Evolutionary conservation across 2,329 filamentous ascomycete species (phyloP), one percentile per base, ranked within the genome.

Genomic region (Phaeosphaeria sp.): DNA sequence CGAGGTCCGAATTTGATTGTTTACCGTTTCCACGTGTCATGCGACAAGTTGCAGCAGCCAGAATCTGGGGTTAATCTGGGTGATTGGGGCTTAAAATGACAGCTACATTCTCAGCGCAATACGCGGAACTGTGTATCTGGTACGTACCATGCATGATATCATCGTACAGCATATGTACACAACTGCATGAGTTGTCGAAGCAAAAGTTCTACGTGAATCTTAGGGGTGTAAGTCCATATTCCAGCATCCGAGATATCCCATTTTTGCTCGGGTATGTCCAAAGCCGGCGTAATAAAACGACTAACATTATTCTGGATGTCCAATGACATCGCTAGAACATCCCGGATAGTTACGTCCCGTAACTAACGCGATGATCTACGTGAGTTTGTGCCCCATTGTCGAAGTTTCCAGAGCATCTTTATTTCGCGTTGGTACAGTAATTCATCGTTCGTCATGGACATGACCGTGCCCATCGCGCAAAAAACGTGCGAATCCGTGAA

Each of bases 61-160:
- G 15, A 53, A 53, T 41, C 51, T 41, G 43, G 51, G 51, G 30
- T 53, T 47, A 47, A 53, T 53, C 7, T 53, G 43, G 51, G 22
- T 53, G 39, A 53, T 23, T 53, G 20, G 30, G 30, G 43, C 43
- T 48, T 25, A 21, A 33, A 22, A 21, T 23, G 17, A 47, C 9
- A 36, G 17, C 21, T 41, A 21, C n/a, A 15, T 47, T 39, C 39
- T 53, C 43, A 42, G 20, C 21, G 18, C 51, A 47, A 18, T 25
- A 25, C 18, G 11, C 21, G 33, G 30, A 9, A 22, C 18, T 52
- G 11, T 20, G n/a, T 20, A 13, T 47, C n/a, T 25, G 42, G 15
- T 47, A 39, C 27, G 39, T 39, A 39, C 51, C 39, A 21, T 22
- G 18, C n/a, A 30, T 53, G 51, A 53, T 53, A 15, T 53, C 51